A percentile compares a stretch with the other conserved stretches of the same genome.
phyloP scores from a whole-genome alignment of 768 basidiomycete species.

The Pluteus cervinus region DNA sequence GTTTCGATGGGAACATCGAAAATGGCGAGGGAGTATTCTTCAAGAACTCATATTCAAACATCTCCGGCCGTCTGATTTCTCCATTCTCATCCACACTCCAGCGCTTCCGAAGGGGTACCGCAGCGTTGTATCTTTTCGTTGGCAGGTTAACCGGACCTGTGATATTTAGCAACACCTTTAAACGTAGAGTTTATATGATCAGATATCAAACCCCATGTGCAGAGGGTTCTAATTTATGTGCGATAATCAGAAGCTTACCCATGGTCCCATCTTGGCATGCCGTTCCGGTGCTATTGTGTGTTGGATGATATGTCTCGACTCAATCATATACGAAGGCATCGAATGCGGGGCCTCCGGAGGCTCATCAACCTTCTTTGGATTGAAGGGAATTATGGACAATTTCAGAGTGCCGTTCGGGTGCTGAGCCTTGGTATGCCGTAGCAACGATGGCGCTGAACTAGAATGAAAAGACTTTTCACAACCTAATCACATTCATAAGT shows the following conservation, averaged over 20 bases:
- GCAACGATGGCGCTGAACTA: slow-evolving; percentile 39
- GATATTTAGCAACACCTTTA: slow-evolving; percentile 18
- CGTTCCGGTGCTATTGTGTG: slow-evolving; percentile 42
- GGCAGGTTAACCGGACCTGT: slow-evolving; percentile 23
- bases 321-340: slow-evolving; percentile 47
- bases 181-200: slow-evolving; percentile 5
- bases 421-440: slow-evolving; percentile 41
- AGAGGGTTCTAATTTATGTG: background rate
- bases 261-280: slow-evolving; percentile 45
- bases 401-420: slow-evolving; percentile 29
- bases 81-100: too few relatives aligned
- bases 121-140: slow-evolving; percentile 38
- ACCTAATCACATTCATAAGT: slow-evolving; percentile 27
- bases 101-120: slow-evolving; percentile 28
- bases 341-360: slow-evolving; percentile 31
- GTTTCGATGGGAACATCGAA: slow-evolving; percentile 30
- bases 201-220: background rate
- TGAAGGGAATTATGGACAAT: slow-evolving; percentile 26
- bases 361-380: slow-evolving; percentile 22
- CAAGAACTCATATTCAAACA: slow-evolving; percentile 47
- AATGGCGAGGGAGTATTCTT: slow-evolving; percentile 32
- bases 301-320: slow-evolving; percentile 35
- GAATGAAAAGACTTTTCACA: slow-evolving; percentile 47
- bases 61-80: slow-evolving; percentile 11
- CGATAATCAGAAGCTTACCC: slow-evolving; percentile 33